phyloP scores from a whole-genome alignment of 1,139 yeast species.

The Casaregolazyma suthepensis region DNA sequence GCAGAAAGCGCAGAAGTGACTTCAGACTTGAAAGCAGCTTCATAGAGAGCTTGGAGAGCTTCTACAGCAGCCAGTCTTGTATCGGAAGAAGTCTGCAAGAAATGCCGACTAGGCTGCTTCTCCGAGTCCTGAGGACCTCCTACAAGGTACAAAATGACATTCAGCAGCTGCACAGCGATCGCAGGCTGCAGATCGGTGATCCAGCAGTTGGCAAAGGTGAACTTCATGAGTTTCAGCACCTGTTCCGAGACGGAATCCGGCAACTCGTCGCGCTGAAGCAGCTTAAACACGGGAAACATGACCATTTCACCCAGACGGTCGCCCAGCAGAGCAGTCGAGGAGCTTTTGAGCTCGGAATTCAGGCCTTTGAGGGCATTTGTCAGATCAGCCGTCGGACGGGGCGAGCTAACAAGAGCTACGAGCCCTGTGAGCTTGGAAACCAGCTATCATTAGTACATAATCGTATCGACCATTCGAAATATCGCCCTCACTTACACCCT shows the following conservation, averaged over 20 bases:
- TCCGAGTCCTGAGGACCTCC: conserved; percentile 32
- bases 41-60: conserved; percentile 34
- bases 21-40: conserved; percentile 27
- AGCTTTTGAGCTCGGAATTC: conserved; percentile 11
- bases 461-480: background rate
- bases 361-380: conserved; percentile 10
- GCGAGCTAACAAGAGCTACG: conserved; percentile 4
- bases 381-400: conserved; percentile 1
- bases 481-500: background rate
- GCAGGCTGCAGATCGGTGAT: conserved; percentile 35
- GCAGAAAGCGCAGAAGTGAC: conserved; percentile 14
- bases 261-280: conserved; percentile 39
- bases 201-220: conserved; percentile 47
- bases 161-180: conserved; percentile 45
- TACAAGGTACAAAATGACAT: conserved; percentile 44
- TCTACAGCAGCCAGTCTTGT: conserved; percentile 40
- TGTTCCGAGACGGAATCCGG: conserved; percentile 42
- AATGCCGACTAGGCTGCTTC: conserved; percentile 17
- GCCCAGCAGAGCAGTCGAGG: conserved; percentile 16
- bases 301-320: conserved; percentile 51
- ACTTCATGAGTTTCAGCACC: conserved; percentile 37
- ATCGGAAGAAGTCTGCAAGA: conserved; percentile 33
- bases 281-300: conserved; percentile 51
- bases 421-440: conserved; percentile 6
- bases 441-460: background rate